Percentiles rank a stretch among this genome's conserved stretches.
These are phyloP conservation scores for Cladosporium oxysporum DNA, from an alignment of 2,329 filamentous ascomycete species.

Conservation along the genomic window DNA sequence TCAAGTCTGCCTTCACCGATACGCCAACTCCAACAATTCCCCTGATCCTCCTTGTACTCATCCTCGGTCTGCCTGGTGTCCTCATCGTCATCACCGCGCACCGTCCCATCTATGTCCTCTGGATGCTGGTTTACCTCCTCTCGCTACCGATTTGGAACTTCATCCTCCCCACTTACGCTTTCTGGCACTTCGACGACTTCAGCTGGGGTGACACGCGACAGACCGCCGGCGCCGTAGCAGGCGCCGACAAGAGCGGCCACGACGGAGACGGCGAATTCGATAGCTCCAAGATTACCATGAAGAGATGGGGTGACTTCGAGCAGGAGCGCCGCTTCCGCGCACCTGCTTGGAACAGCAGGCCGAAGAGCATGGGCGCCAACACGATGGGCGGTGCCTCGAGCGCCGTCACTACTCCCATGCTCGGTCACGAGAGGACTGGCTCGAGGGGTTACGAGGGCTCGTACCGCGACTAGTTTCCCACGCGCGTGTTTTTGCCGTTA, in stretches of 20 bases:
- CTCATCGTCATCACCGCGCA: constrained; percentile 93
- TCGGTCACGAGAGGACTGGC: constrained; percentile 5
- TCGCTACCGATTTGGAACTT: constrained; percentile 98
- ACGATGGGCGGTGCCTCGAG: constrained; percentile 14
- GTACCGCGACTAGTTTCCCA: background rate
- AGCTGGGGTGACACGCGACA: constrained; percentile 98
- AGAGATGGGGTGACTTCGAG: constrained; percentile 97
- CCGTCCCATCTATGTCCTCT: constrained; percentile 85
- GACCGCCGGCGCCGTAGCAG: constrained; percentile 87
- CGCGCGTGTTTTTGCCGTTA: background rate
- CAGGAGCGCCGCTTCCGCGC: constrained; percentile 47
- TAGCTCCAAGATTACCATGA: constrained; percentile 99
- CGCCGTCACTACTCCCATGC: constrained; percentile 11
- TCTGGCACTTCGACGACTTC: constrained; percentile 99
- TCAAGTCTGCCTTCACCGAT: constrained; percentile 62
- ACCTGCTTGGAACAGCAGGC: constrained; percentile 1
- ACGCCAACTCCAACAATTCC: constrained; percentile 78
- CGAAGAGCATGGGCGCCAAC: constrained; percentile 7
- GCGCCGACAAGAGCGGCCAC: constrained; percentile 64
- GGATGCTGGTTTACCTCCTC: constrained; percentile 95
- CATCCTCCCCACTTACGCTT: constrained; percentile 87
- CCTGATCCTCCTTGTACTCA: constrained; percentile 81
- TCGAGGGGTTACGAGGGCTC: constrained; percentile 7
- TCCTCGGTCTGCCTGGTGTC: constrained; percentile 88
- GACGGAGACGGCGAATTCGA: constrained; percentile 92